phyloP scores from a whole-genome alignment of 805 yeast species.

The Grigorovia yakushimaensis region DNA sequence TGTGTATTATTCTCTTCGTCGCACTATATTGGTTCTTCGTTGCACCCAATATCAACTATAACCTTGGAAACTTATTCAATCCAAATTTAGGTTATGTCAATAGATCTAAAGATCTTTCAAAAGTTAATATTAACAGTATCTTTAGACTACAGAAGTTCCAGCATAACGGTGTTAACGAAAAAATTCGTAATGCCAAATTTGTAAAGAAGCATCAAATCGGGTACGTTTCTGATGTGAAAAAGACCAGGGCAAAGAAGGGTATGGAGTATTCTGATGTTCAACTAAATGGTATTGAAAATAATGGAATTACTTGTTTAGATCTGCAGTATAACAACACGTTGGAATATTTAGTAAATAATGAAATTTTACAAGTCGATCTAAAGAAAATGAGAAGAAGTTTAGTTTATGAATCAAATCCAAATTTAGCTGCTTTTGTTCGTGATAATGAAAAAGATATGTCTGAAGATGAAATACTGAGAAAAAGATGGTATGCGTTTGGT shows the following conservation, averaged over 20 bases:
- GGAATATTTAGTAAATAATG: neutral
- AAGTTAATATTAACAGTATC: slow-evolving; percentile 3
- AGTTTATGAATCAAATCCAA: neutral
- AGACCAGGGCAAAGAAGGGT: slow-evolving; percentile 2
- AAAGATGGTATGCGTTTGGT: slow-evolving; percentile 26
- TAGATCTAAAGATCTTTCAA: slow-evolving; percentile 3
- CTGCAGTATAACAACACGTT: neutral
- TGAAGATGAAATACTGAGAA: slow-evolving; percentile 7
- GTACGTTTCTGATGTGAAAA: slow-evolving; percentile 5
- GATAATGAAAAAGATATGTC: slow-evolving; percentile 6
- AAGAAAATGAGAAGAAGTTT: neutral
- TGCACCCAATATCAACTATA: neutral
- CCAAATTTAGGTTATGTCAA: neutral
- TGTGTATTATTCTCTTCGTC: neutral
- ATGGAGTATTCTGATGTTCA: neutral
- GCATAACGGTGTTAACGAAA: slow-evolving; percentile 3
- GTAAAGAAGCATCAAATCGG: neutral
- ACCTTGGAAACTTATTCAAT: neutral
- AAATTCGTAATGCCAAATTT: slow-evolving; percentile 2
- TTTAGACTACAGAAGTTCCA: slow-evolving; percentile 3
- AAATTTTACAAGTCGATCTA: neutral
- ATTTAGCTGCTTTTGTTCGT: slow-evolving; percentile 1
- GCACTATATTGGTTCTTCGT: neutral
- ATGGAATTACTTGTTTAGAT: slow-evolving; percentile 2
- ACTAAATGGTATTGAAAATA: neutral